Base-by-base conservation (phyloP, 495 filamentous ascomycete genomes). In the Trichoderma gamsii region DNA sequence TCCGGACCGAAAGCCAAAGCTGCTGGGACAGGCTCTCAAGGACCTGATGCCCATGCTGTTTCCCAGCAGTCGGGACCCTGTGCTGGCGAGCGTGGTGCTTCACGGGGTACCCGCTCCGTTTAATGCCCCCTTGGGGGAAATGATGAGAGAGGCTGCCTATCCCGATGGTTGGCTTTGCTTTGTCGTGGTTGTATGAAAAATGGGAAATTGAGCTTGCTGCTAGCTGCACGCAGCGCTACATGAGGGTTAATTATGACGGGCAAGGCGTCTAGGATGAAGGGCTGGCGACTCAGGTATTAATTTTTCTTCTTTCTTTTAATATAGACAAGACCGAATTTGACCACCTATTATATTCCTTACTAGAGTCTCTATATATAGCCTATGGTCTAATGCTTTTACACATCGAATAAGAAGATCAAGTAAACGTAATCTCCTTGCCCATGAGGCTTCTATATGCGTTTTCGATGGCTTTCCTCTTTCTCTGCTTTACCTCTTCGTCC, bases 161-260 rank as follows among this genome's bases (percentile, higher is more conserved):
- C 87, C 90, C 0, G 95, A 99, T 77, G 95, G 95, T 1, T 99
- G 94, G 88, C 75, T 96, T 23, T 91, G 94, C 79, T 74, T 98
- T 15, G 90, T 90, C 52, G 84, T 99, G 7, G 82, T 88, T 23
- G 65, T 66, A 8, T 66, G 65, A 66, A 8, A 8, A 1, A 9
- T 18, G 11, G 29, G 38, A 7, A 65, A 41, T 41, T 21, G n/a
- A 3, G 16, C 23, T 18, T 12, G 56, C 25, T 61, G 44, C 44
- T 49, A 8, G 44, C 6, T 38, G 35, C 2, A 61, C 13, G 56
- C 23, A 61, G 56, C 23, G 4, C 27, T 32, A 12, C 12, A 32
- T 25, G 11, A 11, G 13, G 8, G 23, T 13, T 23, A 3, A 12
- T 61, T 32, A 61, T 32, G 56, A 29, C 16, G 16, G 27, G 56